Evolutionary conservation across 345 rosid species (phyloP).

Genomic region (Eucalyptus camaldulensis): DNA sequence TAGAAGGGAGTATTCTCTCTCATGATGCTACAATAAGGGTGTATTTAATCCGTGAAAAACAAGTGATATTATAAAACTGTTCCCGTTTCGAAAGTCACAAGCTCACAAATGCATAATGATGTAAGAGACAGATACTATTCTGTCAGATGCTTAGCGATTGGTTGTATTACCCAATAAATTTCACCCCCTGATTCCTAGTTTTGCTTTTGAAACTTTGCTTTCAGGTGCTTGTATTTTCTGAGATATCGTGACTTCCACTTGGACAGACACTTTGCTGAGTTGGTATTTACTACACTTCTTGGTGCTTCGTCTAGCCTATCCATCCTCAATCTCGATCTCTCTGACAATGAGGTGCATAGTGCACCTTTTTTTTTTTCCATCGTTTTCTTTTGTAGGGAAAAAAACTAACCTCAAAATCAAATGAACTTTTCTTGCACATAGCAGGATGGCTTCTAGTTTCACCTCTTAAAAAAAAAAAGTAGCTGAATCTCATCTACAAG

Average conservation of each 20-base stretch:
- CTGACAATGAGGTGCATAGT: slow-evolving; percentile 63
- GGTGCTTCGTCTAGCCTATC: slow-evolving; percentile 41
- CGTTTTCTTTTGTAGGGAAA: background rate
- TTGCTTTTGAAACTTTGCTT: background rate
- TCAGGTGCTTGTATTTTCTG: slow-evolving; percentile 59
- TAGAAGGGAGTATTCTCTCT: too few relatives aligned
- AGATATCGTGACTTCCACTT: slow-evolving; percentile 39
- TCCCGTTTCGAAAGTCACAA: background rate
- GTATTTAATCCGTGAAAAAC: too few relatives aligned
- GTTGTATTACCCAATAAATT: background rate
- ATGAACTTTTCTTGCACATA: slow-evolving; percentile 25
- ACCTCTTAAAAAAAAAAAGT: background rate
- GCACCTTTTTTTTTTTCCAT: background rate
- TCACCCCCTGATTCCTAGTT: background rate
- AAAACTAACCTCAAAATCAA: background rate
- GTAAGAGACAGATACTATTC: background rate
- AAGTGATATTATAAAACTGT: too few relatives aligned
- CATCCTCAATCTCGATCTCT: slow-evolving; percentile 39
- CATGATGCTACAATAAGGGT: too few relatives aligned
- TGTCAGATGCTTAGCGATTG: background rate
- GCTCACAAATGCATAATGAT: too few relatives aligned
- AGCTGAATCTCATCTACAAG: background rate
- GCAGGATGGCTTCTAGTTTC: slow-evolving; percentile 71
- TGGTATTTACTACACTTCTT: slow-evolving; percentile 41
- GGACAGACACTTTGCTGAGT: slow-evolving; percentile 27